Evolutionary conservation across 2,329 filamentous ascomycete species (phyloP), one percentile per base, ranked within the genome.

Genomic region (Clarireedia sp.): DNA sequence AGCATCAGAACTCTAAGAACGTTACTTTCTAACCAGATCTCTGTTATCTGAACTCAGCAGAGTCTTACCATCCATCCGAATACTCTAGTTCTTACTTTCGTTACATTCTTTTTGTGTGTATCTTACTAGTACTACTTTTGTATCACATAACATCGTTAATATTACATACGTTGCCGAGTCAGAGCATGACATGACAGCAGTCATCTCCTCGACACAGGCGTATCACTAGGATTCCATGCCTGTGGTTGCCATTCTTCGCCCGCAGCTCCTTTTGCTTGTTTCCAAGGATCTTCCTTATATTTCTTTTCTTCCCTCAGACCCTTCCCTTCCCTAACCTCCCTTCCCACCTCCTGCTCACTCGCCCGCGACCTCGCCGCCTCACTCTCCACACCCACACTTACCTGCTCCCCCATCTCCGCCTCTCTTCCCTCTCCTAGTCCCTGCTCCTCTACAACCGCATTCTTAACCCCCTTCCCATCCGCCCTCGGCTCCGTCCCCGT

Each of bases 161-260:
- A 33, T 33, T 33, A 33, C 29, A 33, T 33, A 33, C 9, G 12
- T 17, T 19, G 38, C 7, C 7, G 38, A 16, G 24, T 24, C 24
- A 16, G 6, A 26, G 9, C 14, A 45, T 19, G 6, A 19, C 12
- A 21, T 16, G 14, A 26, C 9, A 16, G 7, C n/a, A n/a, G 9
- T 21, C 24, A 19, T 43, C 23, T 49, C 23, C 52, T 50, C 17
- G 52, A 21, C 29, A 19, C 10, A 14, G 52, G 52, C 19, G 49
- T 43, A 44, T 54, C 52, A 50, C 45, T 54, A 14, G 52, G 52
- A 54, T 54, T 26, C 52, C 52, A 54, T 3, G 81, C 72, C 48
- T 79, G 67, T 0, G 86, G 86, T 44, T 68, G 62, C 63, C 64
- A 68, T 36, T 62, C 58, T 66, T 87, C 83, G 53, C 83, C 75